Percentiles rank a stretch among this genome's conserved stretches.
phyloP scores from a whole-genome alignment of 306 rosid genomes.

The Quercus wislizeni region DNA sequence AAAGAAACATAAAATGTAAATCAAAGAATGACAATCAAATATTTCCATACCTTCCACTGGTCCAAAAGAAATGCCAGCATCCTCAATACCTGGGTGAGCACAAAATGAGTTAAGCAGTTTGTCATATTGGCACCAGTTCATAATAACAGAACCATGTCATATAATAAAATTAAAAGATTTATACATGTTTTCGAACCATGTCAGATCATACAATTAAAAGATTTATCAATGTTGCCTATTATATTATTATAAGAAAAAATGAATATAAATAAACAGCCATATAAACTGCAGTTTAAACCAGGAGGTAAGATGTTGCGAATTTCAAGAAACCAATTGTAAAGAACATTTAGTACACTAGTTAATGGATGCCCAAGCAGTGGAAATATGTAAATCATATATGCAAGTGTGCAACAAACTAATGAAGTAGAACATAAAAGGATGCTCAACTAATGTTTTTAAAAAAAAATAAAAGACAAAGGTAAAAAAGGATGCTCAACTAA shows the following conservation, averaged over 20 bases:
- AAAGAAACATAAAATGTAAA: slow-evolving; percentile 28
- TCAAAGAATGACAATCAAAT: slow-evolving; percentile 4
- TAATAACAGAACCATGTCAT: not conserved
- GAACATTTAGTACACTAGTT: not conserved
- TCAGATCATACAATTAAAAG: not conserved
- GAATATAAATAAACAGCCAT: not conserved
- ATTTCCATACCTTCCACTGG: slow-evolving; percentile 84
- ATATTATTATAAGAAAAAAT: not conserved
- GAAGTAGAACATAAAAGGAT: not conserved
- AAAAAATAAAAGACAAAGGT: no score
- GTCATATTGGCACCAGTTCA: not conserved
- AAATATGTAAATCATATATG: not conserved
- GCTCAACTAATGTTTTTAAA: not conserved
- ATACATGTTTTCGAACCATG: not conserved
- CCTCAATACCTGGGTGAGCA: slow-evolving; percentile 73
- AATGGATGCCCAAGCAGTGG: not conserved
- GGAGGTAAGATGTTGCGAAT: not conserved
- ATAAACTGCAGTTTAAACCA: not conserved
- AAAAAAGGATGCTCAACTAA: not conserved
- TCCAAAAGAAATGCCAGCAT: slow-evolving; percentile 76
- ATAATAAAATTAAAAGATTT: not conserved
- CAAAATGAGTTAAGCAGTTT: slow-evolving; percentile 24
- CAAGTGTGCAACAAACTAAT: not conserved
- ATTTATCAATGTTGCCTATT: not conserved
- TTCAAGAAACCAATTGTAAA: not conserved